Percentiles rank a stretch among this genome's conserved stretches.
Evolutionary conservation across 305 asterid genomes (phyloP).

Genomic region (Fraxinus baroniana): DNA sequence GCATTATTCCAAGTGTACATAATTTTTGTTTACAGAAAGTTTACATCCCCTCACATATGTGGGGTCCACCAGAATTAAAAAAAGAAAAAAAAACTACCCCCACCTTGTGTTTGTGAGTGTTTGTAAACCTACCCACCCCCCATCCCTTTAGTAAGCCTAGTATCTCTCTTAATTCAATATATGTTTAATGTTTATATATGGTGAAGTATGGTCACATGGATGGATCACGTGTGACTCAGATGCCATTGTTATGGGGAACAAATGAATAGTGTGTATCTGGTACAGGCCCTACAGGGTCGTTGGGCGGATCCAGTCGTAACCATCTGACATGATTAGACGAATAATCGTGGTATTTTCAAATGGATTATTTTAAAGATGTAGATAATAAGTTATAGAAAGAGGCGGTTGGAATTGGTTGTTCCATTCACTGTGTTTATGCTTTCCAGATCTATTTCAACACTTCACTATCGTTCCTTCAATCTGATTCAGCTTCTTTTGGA

Average conservation of each 20-base stretch:
- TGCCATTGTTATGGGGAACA: conserved; percentile 51
- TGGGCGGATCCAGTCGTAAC: conserved; percentile 25
- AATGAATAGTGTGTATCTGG: conserved; percentile 28
- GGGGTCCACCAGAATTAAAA: too few species aligned
- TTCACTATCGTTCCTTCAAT: too few species aligned
- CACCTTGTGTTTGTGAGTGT: too few species aligned
- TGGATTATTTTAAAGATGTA: neutral
- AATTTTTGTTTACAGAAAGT: too few species aligned
- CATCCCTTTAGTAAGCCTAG: too few species aligned
- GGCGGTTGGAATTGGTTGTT: neutral
- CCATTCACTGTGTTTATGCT: neutral
- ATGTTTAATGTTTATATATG: neutral
- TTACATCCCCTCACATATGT: too few species aligned
- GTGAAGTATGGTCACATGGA: neutral
- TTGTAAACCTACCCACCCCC: too few species aligned
- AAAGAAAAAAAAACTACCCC: too few species aligned
- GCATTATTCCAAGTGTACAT: too few species aligned
- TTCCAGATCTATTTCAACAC: neutral
- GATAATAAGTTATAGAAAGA: neutral
- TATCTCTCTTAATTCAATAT: neutral
- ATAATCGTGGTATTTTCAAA: conserved; percentile 6
- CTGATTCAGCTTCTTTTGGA: too few species aligned
- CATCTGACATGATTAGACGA: conserved; percentile 24
- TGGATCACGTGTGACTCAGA: conserved; percentile 44
- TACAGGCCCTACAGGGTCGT: conserved; percentile 10